Base-by-base conservation (phyloP, 768 basidiomycete species). In the Dentipellis sp. region DNA sequence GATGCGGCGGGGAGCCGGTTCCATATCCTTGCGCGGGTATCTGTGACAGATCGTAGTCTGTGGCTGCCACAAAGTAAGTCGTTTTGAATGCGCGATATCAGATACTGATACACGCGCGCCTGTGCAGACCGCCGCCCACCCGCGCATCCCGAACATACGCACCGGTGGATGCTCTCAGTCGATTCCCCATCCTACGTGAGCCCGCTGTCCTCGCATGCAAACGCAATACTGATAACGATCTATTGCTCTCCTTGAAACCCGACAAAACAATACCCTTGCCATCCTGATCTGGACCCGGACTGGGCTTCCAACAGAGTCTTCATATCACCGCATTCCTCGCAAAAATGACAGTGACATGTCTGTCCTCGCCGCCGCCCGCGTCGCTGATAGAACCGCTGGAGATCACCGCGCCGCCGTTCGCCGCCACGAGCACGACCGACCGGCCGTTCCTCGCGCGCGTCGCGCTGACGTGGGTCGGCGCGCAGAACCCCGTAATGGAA, bases 101-200 rank as follows among this genome's bases (percentile, higher is more conserved):
- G 34, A 23, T 49, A 16, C 14, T 50, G 11, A 34, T 56, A 39
- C 37, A 38, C 22, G 38, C 42, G 29, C 29, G 29, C 29, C 29
- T 21, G 39, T 5, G 45, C 21, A 79, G 76, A 67, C 29, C 69
- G 67, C 17, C 72, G 74, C 17, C 54, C 62, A 9, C 16, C 58
- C 53, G 57, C 54, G 35, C 58, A 35, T 37, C 63, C 52, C 50
- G 59, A 58, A 40, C 66, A 63, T 61, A 77, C 76, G 3, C 78
- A 78, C 62, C 68, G 71, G n/a, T 81, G 78, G 78, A 71, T 74
- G 62, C 58, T 80, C 7, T 64, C 64, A 11, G 67, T 78, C 8
- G 70, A 69, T 0, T 68, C 79, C 12, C 78, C 78, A 4, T 75
- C 75, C 34, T 79, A 79, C 60, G 78, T 79, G 50, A 36, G 78